phyloP scores from a whole-genome alignment of 2,329 filamentous ascomycete genomes.

The Pestalotiopsis fici region DNA sequence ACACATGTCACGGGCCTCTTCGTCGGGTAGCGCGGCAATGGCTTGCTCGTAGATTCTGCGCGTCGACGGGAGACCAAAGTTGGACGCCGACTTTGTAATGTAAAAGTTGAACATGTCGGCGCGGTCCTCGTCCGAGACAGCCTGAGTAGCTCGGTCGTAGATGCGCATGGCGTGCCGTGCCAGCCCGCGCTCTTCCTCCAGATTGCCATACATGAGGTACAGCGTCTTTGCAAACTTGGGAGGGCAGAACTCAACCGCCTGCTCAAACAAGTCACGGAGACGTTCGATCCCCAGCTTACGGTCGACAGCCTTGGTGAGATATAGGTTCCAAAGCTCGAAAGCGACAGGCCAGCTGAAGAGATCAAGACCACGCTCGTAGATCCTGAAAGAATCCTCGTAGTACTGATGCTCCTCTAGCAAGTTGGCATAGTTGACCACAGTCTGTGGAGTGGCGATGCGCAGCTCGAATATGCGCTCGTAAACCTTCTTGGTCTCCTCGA shows the following conservation, averaged over 20 bases:
- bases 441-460: constrained; percentile 95
- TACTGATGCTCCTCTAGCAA: constrained; percentile 92
- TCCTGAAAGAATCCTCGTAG: constrained; percentile 96
- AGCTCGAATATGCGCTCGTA: constrained; percentile 99
- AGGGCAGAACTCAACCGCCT: constrained; percentile 91
- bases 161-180: constrained; percentile 98
- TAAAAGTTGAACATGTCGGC: constrained; percentile 99
- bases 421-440: constrained; percentile 97
- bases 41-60: constrained; percentile 95
- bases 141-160: constrained; percentile 93
- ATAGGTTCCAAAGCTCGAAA: constrained; percentile 98
- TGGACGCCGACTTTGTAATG: constrained; percentile 97
- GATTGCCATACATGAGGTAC: constrained; percentile 96
- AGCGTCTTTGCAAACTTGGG: constrained; percentile 94
- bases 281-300: constrained; percentile 95
- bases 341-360: constrained; percentile 98
- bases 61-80: constrained; percentile 94
- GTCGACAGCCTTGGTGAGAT: constrained; percentile 95
- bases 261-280: constrained; percentile 92
- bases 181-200: constrained; percentile 93
- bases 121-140: constrained; percentile 91
- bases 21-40: constrained; percentile 89
- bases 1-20: constrained; percentile 95
- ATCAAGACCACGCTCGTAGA: constrained; percentile 93
- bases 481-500: constrained; percentile 90